Percentiles rank a stretch among this genome's conserved stretches.
phyloP scores from a whole-genome alignment of 768 basidiomycete species.

The Suillus subalutaceus region DNA sequence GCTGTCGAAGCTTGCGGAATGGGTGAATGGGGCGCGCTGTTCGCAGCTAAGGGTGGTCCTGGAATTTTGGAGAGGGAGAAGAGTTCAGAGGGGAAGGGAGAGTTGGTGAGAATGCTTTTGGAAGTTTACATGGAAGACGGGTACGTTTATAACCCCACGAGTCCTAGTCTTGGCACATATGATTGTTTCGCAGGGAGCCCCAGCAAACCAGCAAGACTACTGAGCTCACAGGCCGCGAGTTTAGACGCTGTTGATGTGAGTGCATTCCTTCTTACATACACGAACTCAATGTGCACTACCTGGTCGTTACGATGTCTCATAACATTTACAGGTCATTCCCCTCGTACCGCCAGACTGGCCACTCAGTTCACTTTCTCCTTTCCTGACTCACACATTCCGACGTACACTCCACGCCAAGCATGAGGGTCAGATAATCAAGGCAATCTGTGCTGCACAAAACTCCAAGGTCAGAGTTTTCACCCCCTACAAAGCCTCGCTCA shows the following conservation, averaged over 20 bases:
- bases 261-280: conserved; percentile 14
- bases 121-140: conserved; percentile 82
- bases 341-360: conserved; percentile 79
- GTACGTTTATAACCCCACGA: conserved; percentile 42
- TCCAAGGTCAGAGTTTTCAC: conserved; percentile 49
- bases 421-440: conserved; percentile 78
- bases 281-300: neutral
- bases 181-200: conserved; percentile 43
- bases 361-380: conserved; percentile 68
- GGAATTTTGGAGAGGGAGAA: conserved; percentile 40
- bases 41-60: conserved; percentile 16
- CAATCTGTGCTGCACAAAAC: conserved; percentile 79
- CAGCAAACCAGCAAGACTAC: conserved; percentile 65
- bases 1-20: conserved; percentile 55
- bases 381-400: conserved; percentile 79
- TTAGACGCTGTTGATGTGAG: conserved; percentile 79
- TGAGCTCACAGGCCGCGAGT: conserved; percentile 80
- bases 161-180: neutral
- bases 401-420: conserved; percentile 70
- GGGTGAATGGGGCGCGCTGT: conserved; percentile 37
- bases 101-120: conserved; percentile 69
- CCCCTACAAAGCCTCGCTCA: neutral
- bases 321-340: conserved; percentile 54
- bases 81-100: conserved; percentile 54
- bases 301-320: neutral